Evolutionary conservation across 2,329 filamentous ascomycete species (phyloP).

Genomic region (Aspergillus melleus): DNA sequence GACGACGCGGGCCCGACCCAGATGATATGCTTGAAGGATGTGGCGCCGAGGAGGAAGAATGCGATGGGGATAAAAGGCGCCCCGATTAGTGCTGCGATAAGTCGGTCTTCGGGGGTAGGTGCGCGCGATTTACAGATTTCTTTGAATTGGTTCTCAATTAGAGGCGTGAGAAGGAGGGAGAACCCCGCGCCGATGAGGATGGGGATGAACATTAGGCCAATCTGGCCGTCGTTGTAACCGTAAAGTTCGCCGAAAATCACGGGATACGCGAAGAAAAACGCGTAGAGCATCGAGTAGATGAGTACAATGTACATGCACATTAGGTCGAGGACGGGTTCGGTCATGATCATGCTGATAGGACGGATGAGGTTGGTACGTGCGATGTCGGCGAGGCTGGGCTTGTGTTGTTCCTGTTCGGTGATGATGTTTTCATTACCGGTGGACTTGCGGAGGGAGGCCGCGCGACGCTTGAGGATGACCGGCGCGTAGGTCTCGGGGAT

Average conservation of each 20-base stretch:
- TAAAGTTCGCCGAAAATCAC: constrained; percentile 75
- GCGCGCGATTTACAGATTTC: constrained; percentile 58
- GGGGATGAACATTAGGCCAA: constrained; percentile 45
- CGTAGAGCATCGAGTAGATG: constrained; percentile 50
- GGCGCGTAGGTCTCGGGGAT: constrained; percentile 40
- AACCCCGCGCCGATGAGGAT: constrained; percentile 35
- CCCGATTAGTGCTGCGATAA: constrained; percentile 72
- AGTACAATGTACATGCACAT: constrained; percentile 75
- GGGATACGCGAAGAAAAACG: constrained; percentile 52
- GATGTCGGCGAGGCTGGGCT: constrained; percentile 27
- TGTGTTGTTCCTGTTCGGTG: constrained; percentile 32
- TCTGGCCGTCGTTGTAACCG: constrained; percentile 34
- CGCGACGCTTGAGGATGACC: constrained; percentile 34
- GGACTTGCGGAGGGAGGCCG: constrained; percentile 31
- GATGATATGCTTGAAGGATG: constrained; percentile 57
- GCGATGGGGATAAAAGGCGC: constrained; percentile 68
- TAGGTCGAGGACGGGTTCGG: constrained; percentile 37
- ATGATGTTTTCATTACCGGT: constrained; percentile 34
- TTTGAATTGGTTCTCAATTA: constrained; percentile 75
- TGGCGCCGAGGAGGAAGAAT: constrained; percentile 63
- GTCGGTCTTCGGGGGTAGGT: constrained; percentile 70
- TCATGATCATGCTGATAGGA: constrained; percentile 76
- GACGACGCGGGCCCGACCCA: constrained; percentile 59
- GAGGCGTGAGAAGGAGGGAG: constrained; percentile 32
- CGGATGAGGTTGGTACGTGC: constrained; percentile 71